Percentiles rank a stretch among this genome's conserved stretches.
phyloP scores from a whole-genome alignment of 106 monocot species.

The Cymbidium sinense region DNA sequence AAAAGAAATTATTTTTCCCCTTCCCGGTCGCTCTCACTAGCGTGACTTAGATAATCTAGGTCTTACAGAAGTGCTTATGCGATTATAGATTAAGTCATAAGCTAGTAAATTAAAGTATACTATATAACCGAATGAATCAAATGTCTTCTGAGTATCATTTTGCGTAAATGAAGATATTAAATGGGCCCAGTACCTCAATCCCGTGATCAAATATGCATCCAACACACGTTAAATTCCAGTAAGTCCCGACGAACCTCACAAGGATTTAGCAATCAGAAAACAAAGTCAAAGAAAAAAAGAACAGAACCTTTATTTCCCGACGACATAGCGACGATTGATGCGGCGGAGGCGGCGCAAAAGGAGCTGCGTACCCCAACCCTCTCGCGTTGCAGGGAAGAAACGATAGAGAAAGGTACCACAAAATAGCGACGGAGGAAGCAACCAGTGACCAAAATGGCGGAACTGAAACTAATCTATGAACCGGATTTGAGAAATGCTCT shows the following conservation, averaged over 20 bases:
- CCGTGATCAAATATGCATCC: neutral
- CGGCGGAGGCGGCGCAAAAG: neutral
- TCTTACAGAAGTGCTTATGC: no score
- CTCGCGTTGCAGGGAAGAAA: neutral
- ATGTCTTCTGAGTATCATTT: neutral
- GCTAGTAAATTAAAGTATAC: neutral
- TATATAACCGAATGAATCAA: neutral
- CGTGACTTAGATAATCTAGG: neutral
- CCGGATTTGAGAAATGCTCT: neutral
- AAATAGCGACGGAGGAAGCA: neutral
- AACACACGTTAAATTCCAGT: neutral
- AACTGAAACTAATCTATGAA: conserved; percentile 3
- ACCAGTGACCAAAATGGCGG: neutral
- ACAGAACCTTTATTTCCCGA: neutral
- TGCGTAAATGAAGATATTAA: neutral
- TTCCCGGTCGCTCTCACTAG: no score
- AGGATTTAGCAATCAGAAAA: neutral
- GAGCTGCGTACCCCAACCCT: neutral
- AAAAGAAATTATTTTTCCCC: neutral
- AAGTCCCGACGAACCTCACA: neutral
- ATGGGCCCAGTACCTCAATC: neutral
- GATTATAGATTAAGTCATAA: no score
- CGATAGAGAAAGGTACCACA: neutral
- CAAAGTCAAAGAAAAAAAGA: neutral
- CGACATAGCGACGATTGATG: neutral